A percentile compares a stretch with the other conserved stretches of the same genome.
Conservation (phyloP, 2,329 filamentous ascomycete species). For the Neurospora sp. region DNA sequence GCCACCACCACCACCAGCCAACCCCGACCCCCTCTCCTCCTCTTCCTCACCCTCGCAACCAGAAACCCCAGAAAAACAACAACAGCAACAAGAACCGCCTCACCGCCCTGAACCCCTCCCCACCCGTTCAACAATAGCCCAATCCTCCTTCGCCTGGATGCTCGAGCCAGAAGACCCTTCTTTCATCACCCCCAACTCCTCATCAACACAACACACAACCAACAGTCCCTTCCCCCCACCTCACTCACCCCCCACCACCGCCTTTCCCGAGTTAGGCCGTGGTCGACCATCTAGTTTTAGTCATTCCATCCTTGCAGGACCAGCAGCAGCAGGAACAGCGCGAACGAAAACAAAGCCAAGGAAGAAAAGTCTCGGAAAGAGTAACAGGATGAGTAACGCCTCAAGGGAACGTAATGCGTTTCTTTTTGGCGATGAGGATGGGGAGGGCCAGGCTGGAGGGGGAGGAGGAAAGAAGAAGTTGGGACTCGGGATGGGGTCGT, state of each 20-base stretch:
- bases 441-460: conserved; percentile 23
- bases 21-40: background rate
- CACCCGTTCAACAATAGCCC: conserved; percentile 56
- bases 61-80: conserved; percentile 8
- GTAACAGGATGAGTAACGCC: conserved; percentile 25
- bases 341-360: conserved; percentile 27
- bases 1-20: background rate
- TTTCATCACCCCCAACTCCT: conserved; percentile 13
- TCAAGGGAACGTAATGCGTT: conserved; percentile 49
- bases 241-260: background rate
- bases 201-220: conserved; percentile 3
- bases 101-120: conserved; percentile 35
- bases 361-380: conserved; percentile 12
- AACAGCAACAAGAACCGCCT: background rate
- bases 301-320: no score
- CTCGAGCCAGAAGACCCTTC: conserved; percentile 46
- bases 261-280: background rate
- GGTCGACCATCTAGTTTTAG: conserved; percentile 5
- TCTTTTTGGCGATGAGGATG: conserved; percentile 45
- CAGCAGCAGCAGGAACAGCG: no score
- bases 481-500: conserved; percentile 13
- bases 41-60: background rate
- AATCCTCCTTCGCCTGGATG: conserved; percentile 76
- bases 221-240: background rate
- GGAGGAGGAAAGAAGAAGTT: conserved; percentile 11